Base-by-base conservation (phyloP, 495 filamentous ascomycete species). In the Rusavskia elegans region DNA sequence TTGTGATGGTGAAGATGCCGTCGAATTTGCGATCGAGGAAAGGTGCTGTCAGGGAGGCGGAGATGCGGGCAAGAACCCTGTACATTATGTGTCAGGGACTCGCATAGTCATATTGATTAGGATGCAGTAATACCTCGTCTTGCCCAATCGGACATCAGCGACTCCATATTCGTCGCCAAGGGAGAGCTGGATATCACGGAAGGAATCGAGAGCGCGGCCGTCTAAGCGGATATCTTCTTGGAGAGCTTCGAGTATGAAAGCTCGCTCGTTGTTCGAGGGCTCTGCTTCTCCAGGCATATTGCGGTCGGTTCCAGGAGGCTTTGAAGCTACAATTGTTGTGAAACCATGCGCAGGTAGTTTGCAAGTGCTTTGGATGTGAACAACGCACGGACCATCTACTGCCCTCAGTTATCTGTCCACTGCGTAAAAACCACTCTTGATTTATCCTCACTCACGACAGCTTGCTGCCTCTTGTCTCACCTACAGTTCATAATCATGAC, bases 111-210 rank as follows among this genome's bases (percentile, higher is more conserved):
- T 30, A 25, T 29, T n/a, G 44, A 36, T 19, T 20, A 37, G 13
- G 14, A 38, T 50, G 13, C 35, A 9, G 45, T 46, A 60, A 41
- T 65, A 90, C 89, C 83, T 85, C 29, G 92, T 98, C 70, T 89
- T 93, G 49, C 93, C 92, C 53, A 97, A 67, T 56, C 79, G 76
- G 5, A 96, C 86, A 63, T 96, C 87, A 57, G 85, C 85, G 63
- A 89, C 80, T 49, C 92, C 92, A 71, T 92, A 85, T 61, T 95
- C 85, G 39, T 94, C 83, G 16, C 87, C 87, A 66, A 97, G 96
- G 7, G 73, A 75, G 35, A 98, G 72, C 40, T 81, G 77, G 20
- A 97, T 62, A 11, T 78, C 69, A 53, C 92, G 83, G 68, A 84
- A 88, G 48, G 83, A 72, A 57, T 96, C 85, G 49, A 86, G 70